These are phyloP conservation scores for Cercospora sojina DNA, from an alignment of 2,329 filamentous ascomycete species.

Conservation along the genomic window DNA sequence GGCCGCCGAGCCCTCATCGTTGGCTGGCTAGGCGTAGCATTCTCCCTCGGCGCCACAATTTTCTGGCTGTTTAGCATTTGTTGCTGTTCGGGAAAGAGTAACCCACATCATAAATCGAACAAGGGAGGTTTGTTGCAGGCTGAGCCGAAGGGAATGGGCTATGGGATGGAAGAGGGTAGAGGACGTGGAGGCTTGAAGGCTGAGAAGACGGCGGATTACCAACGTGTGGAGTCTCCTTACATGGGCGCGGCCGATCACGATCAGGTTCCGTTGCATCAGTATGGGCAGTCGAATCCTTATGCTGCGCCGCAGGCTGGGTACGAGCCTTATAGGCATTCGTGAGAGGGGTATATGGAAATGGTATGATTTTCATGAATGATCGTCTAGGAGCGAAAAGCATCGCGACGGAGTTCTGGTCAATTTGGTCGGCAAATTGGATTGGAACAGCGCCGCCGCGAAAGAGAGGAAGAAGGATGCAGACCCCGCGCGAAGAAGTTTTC, in stretches of 20 bases:
- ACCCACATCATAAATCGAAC: conserved; percentile 47
- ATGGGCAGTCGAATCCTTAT: conserved; percentile 21
- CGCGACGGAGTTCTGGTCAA: conserved; percentile 21
- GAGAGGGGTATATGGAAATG: neutral
- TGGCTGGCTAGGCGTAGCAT: conserved; percentile 77
- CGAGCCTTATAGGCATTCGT: conserved; percentile 44
- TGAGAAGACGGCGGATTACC: conserved; percentile 62
- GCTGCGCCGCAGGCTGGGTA: conserved; percentile 47
- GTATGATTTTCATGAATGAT: neutral
- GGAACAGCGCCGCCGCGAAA: neutral
- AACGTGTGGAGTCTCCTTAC: conserved; percentile 51
- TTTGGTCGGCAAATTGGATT: neutral
- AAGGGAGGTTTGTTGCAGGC: conserved; percentile 39
- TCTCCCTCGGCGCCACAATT: conserved; percentile 70
- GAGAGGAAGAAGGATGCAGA: neutral
- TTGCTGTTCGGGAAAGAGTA: conserved; percentile 75
- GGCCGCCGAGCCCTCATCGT: conserved; percentile 68
- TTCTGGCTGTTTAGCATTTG: conserved; percentile 93
- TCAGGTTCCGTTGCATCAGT: conserved; percentile 33
- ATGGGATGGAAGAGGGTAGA: conserved; percentile 18
- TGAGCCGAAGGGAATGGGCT: conserved; percentile 34
- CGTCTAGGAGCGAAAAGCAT: conserved; percentile 5
- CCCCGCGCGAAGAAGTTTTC: neutral
- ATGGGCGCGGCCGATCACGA: conserved; percentile 35
- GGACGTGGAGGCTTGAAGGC: conserved; percentile 45